Percentiles rank a stretch among this genome's conserved stretches.
phyloP scores from a whole-genome alignment of 2,329 filamentous ascomycete genomes.

The Plectosphaerella sp. region DNA sequence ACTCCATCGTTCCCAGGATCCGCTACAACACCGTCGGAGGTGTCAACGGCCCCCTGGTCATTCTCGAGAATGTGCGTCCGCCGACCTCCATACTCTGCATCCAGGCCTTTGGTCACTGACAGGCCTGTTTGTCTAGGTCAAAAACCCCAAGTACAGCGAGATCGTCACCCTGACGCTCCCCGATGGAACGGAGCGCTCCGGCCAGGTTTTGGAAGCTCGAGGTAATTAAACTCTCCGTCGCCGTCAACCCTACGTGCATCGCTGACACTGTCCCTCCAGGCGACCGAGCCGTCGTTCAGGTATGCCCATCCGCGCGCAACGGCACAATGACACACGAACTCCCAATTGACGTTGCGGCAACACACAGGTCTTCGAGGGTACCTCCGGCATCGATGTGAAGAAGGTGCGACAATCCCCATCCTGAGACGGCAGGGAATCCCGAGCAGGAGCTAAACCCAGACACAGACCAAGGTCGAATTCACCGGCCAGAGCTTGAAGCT shows the following conservation, averaged over 20 bases:
- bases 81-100: slow-evolving; percentile 5
- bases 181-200: slow-evolving; percentile 89
- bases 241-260: slow-evolving; percentile 7
- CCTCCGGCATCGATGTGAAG: slow-evolving; percentile 96
- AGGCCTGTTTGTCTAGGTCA: slow-evolving; percentile 59
- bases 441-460: slow-evolving; percentile 5
- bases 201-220: slow-evolving; percentile 96
- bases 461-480: slow-evolving; percentile 92
- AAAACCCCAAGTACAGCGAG: slow-evolving; percentile 96
- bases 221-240: slow-evolving; percentile 47
- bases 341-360: slow-evolving; percentile 12
- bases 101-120: not conserved
- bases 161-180: slow-evolving; percentile 94
- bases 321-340: slow-evolving; percentile 13
- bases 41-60: slow-evolving; percentile 96
- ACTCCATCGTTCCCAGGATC: slow-evolving; percentile 59
- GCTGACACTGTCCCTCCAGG: slow-evolving; percentile 46
- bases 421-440: not conserved
- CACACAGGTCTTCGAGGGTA: slow-evolving; percentile 89
- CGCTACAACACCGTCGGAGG: slow-evolving; percentile 98
- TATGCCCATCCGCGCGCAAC: slow-evolving; percentile 34
- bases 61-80: slow-evolving; percentile 82
- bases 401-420: slow-evolving; percentile 57
- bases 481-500: slow-evolving; percentile 96
- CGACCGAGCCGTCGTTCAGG: slow-evolving; percentile 91